A percentile compares a stretch with the other conserved stretches of the same genome.
Conservation (phyloP, 306 rosid genomes). For the Rosa lucieae region DNA sequence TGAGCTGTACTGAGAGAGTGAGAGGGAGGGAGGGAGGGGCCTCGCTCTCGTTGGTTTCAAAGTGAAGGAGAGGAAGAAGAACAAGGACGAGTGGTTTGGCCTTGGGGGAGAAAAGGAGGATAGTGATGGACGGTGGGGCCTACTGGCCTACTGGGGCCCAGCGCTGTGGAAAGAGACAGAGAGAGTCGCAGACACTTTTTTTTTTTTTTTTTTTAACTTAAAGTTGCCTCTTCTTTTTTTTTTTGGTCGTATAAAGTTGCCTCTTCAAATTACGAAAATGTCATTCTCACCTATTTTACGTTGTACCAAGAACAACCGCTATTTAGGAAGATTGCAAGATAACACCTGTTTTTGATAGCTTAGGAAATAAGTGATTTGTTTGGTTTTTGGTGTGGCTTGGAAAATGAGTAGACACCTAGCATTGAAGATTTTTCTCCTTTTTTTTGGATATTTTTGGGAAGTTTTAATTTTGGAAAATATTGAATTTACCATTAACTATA, state of each 20-base stretch:
- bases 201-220: too few relatives aligned
- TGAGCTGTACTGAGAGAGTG: neutral
- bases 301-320: neutral
- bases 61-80: neutral
- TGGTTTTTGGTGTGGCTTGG: neutral
- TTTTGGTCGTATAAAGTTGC: too few relatives aligned
- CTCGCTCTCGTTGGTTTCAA: constrained; percentile 17
- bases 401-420: neutral
- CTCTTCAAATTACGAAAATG: constrained; percentile 6
- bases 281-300: neutral
- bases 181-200: constrained; percentile 13
- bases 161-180: neutral
- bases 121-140: constrained; percentile 12
- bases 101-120: neutral
- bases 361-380: neutral
- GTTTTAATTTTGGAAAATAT: too few relatives aligned
- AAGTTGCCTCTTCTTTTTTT: too few relatives aligned
- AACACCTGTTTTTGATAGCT: neutral
- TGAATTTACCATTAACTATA: too few relatives aligned
- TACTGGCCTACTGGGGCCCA: neutral
- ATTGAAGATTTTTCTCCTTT: neutral
- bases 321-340: neutral
- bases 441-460: too few relatives aligned
- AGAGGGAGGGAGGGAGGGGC: neutral
- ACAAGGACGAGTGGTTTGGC: neutral